A percentile compares a stretch with the other conserved stretches of the same genome.
These are phyloP conservation scores for Solanum verrucosum DNA, from an alignment of 257 asterid species.

Conservation along the genomic window DNA sequence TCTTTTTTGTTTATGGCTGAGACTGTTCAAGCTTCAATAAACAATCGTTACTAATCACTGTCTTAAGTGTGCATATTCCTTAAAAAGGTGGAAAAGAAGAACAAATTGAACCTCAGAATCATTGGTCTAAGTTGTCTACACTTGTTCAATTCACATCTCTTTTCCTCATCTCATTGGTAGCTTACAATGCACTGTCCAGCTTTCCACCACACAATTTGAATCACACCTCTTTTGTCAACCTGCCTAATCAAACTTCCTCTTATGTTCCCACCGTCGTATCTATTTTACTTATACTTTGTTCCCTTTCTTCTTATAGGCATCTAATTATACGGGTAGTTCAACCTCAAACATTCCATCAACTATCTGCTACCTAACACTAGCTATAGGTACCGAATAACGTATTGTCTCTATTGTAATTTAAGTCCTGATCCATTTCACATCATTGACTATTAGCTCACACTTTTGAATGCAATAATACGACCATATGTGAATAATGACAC, in stretches of 20 bases:
- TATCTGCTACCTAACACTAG: background rate
- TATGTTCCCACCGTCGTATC: background rate
- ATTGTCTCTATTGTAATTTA: background rate
- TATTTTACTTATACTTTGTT: background rate
- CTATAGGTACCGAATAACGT: background rate
- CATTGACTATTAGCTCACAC: background rate
- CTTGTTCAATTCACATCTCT: background rate
- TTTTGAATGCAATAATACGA: background rate
- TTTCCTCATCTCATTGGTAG: background rate
- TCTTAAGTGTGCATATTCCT: background rate
- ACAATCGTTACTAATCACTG: background rate
- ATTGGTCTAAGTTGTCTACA: background rate
- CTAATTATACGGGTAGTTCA: background rate
- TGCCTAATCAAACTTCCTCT: background rate
- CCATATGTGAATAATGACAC: background rate
- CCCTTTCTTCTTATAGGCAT: background rate
- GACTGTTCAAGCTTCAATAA: background rate
- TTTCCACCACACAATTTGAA: background rate
- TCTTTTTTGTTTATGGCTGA: background rate
- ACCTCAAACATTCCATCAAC: background rate
- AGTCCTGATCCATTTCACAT: background rate
- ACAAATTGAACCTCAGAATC: background rate
- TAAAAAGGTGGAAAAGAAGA: background rate
- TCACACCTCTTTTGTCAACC: background rate
- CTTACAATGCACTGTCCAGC: background rate